phyloP scores from a whole-genome alignment of 2,329 filamentous ascomycete species.

The Aspergillus jensenii region DNA sequence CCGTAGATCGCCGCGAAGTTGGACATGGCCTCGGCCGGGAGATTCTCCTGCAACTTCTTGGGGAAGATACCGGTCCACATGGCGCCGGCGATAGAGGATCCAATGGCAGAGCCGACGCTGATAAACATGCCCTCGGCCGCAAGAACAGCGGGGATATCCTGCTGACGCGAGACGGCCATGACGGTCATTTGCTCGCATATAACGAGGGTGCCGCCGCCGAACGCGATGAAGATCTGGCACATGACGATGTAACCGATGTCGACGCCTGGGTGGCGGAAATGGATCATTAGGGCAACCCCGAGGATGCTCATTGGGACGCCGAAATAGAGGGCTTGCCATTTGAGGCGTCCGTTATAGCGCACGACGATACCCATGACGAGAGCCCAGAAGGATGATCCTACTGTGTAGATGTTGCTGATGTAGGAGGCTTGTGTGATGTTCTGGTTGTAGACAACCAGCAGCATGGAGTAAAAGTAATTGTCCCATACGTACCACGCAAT shows the following conservation, averaged over 20 bases:
- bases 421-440: slow-evolving; percentile 46
- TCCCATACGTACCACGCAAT: slow-evolving; percentile 56
- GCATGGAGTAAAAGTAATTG: slow-evolving; percentile 54
- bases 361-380: slow-evolving; percentile 53
- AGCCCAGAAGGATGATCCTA: slow-evolving; percentile 54
- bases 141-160: slow-evolving; percentile 51
- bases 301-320: slow-evolving; percentile 54
- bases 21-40: slow-evolving; percentile 37
- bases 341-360: slow-evolving; percentile 52
- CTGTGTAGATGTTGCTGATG: slow-evolving; percentile 53
- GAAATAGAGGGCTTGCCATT: slow-evolving; percentile 52
- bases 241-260: slow-evolving; percentile 54
- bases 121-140: slow-evolving; percentile 36
- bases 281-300: slow-evolving; percentile 56
- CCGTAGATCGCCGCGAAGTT: slow-evolving; percentile 24
- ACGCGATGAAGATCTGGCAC: slow-evolving; percentile 57
- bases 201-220: slow-evolving; percentile 55
- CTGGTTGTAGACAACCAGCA: slow-evolving; percentile 54
- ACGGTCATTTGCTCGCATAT: slow-evolving; percentile 60
- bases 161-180: slow-evolving; percentile 56
- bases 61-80: slow-evolving; percentile 63
- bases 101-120: slow-evolving; percentile 38
- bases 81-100: slow-evolving; percentile 28
- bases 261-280: slow-evolving; percentile 52
- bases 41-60: not conserved